Conservation (phyloP, 164 flowering plant genomes). For the Platanus orientalis region DNA sequence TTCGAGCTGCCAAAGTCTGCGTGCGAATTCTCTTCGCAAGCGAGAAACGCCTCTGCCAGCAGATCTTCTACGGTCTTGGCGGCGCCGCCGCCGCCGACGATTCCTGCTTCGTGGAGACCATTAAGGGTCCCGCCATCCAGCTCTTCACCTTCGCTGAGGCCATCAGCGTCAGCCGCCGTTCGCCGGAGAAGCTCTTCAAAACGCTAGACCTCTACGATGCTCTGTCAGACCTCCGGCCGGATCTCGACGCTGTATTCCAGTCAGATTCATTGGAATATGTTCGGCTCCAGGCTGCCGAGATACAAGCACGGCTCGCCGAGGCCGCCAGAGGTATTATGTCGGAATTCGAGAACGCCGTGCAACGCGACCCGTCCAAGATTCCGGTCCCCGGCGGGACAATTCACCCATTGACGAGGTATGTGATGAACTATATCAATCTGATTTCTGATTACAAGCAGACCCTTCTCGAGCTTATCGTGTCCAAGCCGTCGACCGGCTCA, state of each 20-base stretch:
- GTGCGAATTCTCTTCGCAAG: conserved; percentile 2
- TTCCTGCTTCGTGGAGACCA: conserved; percentile 31
- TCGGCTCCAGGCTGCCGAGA: conserved; percentile 61
- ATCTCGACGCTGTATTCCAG: conserved; percentile 54
- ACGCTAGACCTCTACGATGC: conserved; percentile 77
- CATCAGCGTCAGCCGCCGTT: conserved; percentile 62
- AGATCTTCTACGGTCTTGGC: conserved; percentile 8
- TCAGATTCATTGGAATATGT: conserved; percentile 51
- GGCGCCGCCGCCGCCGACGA: neutral
- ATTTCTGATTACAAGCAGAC: conserved; percentile 76
- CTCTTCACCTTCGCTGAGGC: conserved; percentile 86
- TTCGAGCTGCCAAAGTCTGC: conserved; percentile 10
- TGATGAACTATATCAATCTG: conserved; percentile 79
- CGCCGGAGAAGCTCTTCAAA: conserved; percentile 89
- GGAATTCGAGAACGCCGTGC: conserved; percentile 81
- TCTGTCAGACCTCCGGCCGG: conserved; percentile 55
- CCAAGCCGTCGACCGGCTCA: too few relatives aligned
- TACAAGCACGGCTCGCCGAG: conserved; percentile 65
- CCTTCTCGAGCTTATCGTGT: conserved; percentile 54
- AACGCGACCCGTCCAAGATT: conserved; percentile 56
- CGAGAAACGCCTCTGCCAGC: conserved; percentile 15
- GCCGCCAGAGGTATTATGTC: conserved; percentile 70
- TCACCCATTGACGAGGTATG: conserved; percentile 84
- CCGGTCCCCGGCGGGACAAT: conserved; percentile 87
- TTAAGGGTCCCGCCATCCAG: conserved; percentile 65